Percentiles rank a stretch among this genome's conserved stretches.
Evolutionary conservation across 768 basidiomycete species (phyloP).

Genomic region (Leccinum rimulosum): DNA sequence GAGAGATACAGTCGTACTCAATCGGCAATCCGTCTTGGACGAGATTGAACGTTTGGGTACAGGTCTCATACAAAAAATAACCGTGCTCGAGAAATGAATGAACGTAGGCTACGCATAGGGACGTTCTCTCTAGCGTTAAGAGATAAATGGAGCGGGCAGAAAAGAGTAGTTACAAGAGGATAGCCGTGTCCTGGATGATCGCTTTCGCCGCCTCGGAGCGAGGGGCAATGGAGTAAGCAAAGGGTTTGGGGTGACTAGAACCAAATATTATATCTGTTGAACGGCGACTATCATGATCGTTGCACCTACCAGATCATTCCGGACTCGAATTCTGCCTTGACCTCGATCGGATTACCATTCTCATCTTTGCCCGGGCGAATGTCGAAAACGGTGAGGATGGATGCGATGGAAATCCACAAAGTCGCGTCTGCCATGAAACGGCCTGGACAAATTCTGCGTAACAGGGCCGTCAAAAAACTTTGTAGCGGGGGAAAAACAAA

Average conservation of each 20-base stretch:
- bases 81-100: constrained; percentile 9
- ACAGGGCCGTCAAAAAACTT: background rate
- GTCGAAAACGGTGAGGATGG: constrained; percentile 28
- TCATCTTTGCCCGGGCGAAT: constrained; percentile 22
- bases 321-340: constrained; percentile 26
- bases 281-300: background rate
- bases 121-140: background rate
- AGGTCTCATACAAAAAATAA: constrained; percentile 58
- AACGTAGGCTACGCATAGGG: background rate
- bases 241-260: constrained; percentile 31
- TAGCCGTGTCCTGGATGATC: constrained; percentile 30
- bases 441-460: constrained; percentile 41
- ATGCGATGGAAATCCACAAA: constrained; percentile 35
- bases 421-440: constrained; percentile 42
- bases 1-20: constrained; percentile 55
- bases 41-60: constrained; percentile 78
- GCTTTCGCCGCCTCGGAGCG: constrained; percentile 28
- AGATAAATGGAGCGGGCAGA: background rate
- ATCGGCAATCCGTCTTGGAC: constrained; percentile 60
- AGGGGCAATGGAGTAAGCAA: constrained; percentile 29
- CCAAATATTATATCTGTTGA: background rate
- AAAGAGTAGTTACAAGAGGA: constrained; percentile 16
- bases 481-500: background rate
- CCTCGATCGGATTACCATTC: constrained; percentile 15
- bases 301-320: constrained; percentile 31